These are phyloP conservation scores for Metroxylon sagu DNA, from an alignment of 176 grass and related monocot genomes.

Conservation along the genomic window DNA sequence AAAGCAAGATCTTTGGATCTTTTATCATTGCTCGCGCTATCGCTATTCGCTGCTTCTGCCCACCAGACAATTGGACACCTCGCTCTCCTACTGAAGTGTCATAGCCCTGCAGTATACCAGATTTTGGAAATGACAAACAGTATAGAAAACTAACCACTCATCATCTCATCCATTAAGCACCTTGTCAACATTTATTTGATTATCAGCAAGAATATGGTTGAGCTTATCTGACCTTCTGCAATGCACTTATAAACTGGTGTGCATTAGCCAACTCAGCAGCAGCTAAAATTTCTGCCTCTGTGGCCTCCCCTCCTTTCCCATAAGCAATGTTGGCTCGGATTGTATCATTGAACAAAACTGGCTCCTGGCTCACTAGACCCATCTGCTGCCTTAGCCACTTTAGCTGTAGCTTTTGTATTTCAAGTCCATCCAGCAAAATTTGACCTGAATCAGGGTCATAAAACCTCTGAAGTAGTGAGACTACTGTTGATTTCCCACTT, in stretches of 20 bases:
- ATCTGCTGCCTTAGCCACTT: constrained; percentile 14
- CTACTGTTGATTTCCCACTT: constrained; percentile 11
- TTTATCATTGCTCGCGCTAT: constrained; percentile 6
- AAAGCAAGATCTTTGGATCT: constrained; percentile 11
- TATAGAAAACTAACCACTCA: background rate
- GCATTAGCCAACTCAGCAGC: constrained; percentile 6
- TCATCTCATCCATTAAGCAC: background rate
- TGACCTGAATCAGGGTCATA: constrained; percentile 9
- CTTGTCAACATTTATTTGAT: background rate
- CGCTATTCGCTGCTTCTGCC: constrained; percentile 11
- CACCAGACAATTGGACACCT: constrained; percentile 6
- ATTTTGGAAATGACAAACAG: background rate
- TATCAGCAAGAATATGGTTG: background rate
- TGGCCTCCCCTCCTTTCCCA: constrained; percentile 9
- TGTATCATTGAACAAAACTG: constrained; percentile 5
- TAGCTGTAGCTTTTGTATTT: constrained; percentile 2
- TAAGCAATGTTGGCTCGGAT: constrained; percentile 13
- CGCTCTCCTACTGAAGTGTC: constrained; percentile 5
- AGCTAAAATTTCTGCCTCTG: constrained; percentile 11
- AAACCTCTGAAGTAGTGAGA: constrained; percentile 14
- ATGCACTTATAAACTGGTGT: constrained; percentile 11
- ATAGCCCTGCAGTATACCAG: background rate
- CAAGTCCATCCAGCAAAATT: constrained; percentile 8
- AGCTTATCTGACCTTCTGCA: constrained; percentile 6
- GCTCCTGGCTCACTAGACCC: constrained; percentile 12